Conservation (phyloP, 306 rosid genomes). For the Crotalaria pallida region DNA sequence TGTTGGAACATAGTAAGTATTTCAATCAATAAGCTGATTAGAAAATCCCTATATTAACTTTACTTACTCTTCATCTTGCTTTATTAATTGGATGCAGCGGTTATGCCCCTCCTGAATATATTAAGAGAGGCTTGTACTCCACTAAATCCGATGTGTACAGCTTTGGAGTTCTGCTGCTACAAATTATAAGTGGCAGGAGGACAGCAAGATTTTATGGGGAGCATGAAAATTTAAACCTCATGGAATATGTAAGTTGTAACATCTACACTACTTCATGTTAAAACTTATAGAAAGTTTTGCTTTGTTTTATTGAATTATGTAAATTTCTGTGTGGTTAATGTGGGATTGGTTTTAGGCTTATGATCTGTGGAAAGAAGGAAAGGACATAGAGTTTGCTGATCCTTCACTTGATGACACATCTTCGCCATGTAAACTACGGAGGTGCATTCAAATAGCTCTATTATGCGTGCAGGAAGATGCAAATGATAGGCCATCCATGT, state of each 20-base stretch:
- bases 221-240: neutral
- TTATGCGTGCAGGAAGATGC: slow-evolving; percentile 32
- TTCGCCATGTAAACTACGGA: slow-evolving; percentile 22
- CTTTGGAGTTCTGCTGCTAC: slow-evolving; percentile 36
- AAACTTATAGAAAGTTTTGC: neutral
- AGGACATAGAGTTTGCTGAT: slow-evolving; percentile 27
- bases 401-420: slow-evolving; percentile 26
- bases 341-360: slow-evolving; percentile 22
- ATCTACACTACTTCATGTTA: neutral
- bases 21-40: neutral
- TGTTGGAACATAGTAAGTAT: slow-evolving; percentile 38
- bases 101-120: slow-evolving; percentile 35
- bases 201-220: neutral
- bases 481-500: slow-evolving; percentile 27
- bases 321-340: neutral
- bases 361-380: slow-evolving; percentile 30
- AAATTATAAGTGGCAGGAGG: slow-evolving; percentile 32
- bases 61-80: neutral
- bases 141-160: slow-evolving; percentile 32
- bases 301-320: neutral
- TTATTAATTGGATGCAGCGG: slow-evolving; percentile 19
- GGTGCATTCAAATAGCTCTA: slow-evolving; percentile 32
- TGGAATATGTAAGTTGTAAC: slow-evolving; percentile 32
- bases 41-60: neutral
- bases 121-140: slow-evolving; percentile 14